phyloP scores from a whole-genome alignment of 306 rosid species.

The Potentilla sterilis region DNA sequence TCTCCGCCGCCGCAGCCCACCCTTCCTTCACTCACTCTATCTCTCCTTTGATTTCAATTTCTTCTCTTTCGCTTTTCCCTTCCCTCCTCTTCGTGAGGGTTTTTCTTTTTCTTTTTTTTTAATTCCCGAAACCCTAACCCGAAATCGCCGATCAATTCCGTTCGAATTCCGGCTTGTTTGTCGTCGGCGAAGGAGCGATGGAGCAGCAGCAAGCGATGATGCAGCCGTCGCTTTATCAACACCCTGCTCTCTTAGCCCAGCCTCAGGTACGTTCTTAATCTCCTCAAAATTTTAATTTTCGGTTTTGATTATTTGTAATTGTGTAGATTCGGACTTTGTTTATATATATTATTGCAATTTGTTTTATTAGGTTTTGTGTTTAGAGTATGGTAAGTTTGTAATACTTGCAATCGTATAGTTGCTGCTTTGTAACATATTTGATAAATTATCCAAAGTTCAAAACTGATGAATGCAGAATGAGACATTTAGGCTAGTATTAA shows the following conservation, averaged over 20 bases:
- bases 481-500: no score
- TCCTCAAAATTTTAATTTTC: background rate
- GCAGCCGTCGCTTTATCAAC: conserved; percentile 76
- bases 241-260: conserved; percentile 71
- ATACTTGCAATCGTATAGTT: no score
- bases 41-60: no score
- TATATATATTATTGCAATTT: no score
- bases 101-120: background rate
- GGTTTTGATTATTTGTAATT: background rate
- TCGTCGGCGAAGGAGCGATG: conserved; percentile 39
- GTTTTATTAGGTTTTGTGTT: no score
- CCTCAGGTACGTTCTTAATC: conserved; percentile 59
- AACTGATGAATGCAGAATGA: no score
- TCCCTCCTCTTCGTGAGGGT: background rate
- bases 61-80: no score
- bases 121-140: conserved; percentile 37
- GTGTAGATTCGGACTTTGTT: background rate
- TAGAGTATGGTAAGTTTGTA: no score
- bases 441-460: no score
- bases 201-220: conserved; percentile 65
- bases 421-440: no score
- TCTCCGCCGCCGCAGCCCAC: no score
- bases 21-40: no score
- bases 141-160: conserved; percentile 2
- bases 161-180: background rate